phyloP scores from a whole-genome alignment of 2,329 filamentous ascomycete species.

The Cordyceps pruinosa region DNA sequence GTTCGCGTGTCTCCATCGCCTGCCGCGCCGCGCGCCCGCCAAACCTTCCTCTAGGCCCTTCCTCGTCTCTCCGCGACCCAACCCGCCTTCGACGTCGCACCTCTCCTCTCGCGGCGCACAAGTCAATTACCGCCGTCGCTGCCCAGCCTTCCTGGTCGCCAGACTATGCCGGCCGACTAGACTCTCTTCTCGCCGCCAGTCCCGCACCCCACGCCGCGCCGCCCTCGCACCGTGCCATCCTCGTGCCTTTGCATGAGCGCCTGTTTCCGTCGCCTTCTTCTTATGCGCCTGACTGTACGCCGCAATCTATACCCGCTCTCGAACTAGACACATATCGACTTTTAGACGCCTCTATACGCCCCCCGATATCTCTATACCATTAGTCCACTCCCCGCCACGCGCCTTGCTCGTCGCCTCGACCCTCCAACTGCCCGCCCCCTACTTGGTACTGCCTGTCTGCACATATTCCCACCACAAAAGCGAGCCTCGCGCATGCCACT shows the following conservation, averaged over 20 bases:
- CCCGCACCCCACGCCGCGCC: background rate
- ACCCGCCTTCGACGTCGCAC: conserved; percentile 2
- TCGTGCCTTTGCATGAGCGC: background rate
- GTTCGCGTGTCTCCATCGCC: background rate
- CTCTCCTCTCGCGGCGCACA: background rate
- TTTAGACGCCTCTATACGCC: conserved; percentile 1
- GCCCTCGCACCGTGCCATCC: background rate
- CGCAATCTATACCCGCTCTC: background rate
- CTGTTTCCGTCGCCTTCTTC: background rate
- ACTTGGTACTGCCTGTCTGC: background rate
- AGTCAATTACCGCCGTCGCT: background rate
- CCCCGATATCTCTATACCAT: background rate
- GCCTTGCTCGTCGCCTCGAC: background rate
- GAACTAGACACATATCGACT: conserved; percentile 5
- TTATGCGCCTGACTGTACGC: conserved; percentile 1
- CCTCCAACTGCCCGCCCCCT: background rate
- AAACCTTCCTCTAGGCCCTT: background rate
- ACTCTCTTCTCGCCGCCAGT: background rate
- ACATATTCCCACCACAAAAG: background rate
- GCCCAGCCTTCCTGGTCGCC: background rate
- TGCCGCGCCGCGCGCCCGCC: background rate
- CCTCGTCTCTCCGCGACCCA: background rate
- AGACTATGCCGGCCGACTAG: conserved; percentile 8
- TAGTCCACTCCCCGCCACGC: background rate
- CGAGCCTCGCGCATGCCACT: background rate